Base-by-base conservation (phyloP, 495 filamentous ascomycete genomes). In the Podospora tetraspora region DNA sequence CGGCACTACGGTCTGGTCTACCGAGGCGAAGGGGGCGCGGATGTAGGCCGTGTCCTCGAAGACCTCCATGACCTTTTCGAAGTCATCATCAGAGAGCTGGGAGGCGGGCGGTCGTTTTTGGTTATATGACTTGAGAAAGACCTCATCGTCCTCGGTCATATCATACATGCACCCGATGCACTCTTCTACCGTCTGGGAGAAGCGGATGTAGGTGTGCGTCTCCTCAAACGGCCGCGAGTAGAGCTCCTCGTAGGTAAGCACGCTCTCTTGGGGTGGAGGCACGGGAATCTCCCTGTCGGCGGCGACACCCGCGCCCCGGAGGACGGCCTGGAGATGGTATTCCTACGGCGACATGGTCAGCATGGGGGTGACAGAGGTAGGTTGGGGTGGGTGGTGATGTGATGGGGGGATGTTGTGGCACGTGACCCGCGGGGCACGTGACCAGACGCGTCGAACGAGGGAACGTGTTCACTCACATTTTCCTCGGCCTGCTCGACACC, bases 141-240 rank as follows among this genome's bases (percentile, higher is more conserved):
- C 86, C 73, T 91, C 91, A 80, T 99, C 95, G 62, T 96, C 92
- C 69, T 89, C 88, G 19, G 87, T 92, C 92, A 97, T 93, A 79
- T 94, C 91, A 87, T 99, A 98, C 69, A 89, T 86, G 75, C 88
- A 90, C 66, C 79, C 83, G 72, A 89, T 87, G 72, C 90, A 94
- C 77, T 99, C 95, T 81, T 99, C 95, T 61, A 99, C 96, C 3
- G 95, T 99, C 67, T 94, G 93, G 67, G 94, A 97, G 82, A 96
- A 99, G 76, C 95, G 92, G 74, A 98, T 97, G 80, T 97, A 98
- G 63, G 93, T 93, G 69, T 90, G 87, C 32, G 96, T 92, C 74
- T 95, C 89, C 74, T 86, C 85, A 80, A 93, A 96, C 59, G 81
- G 79, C 62, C 85, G 87, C 34, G 91, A 87, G 76, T 98, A 98